Evolutionary conservation across 139 green algal genomes (phyloP), one percentile per base, ranked within the genome.

Genomic region (Chlorella sp.): DNA sequence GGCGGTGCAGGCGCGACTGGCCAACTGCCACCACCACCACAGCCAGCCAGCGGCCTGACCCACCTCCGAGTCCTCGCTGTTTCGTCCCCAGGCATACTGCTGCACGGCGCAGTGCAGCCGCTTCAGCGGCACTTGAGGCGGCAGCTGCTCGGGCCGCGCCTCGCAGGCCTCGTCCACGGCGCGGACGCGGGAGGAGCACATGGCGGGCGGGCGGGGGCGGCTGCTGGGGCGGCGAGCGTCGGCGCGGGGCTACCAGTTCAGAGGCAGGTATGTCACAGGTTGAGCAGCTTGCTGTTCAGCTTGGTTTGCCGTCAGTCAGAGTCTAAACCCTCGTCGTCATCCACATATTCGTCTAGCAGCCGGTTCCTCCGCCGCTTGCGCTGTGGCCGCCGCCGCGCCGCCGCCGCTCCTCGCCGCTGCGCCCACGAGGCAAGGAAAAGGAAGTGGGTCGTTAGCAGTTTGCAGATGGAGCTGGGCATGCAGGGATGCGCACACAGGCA

Each of bases 81-180:
- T 76, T 6, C 90, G 84, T 9, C 96, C 96, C 96, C 96, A 99
- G 2, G 93, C 96, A 74, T 99, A 99, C 84, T 96, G 96, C 84
- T 98, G 95, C 2, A 92, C 94, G 1, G 83, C 64, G 85, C 93
- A 97, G 19, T 82, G 86, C 0, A 98, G 83, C 7, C 64, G 36
- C 65, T 84, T 69, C 46, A 87, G 30, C 20, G 51, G 72, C 13
- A 51, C 24, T 30, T 41, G 54, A 36, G 60, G 28, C 56, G 74
- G 36, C 11, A 24, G 65, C 65, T 34, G 65, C 65, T 73, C 65
- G 2, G 14, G 14, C 11, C 11, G 51, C 51, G 11, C 11, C 51
- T 60, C 51, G 51, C 51, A 60, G 11, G 51, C 51, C 51, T 60
- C 51, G 51, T 60, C 51, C 51, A 60, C 51, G 51, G 13, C 24